Evolutionary conservation across 2,329 filamentous ascomycete genomes (phyloP), one percentile per base, ranked within the genome.

Genomic region (Aspergillus cejpii): DNA sequence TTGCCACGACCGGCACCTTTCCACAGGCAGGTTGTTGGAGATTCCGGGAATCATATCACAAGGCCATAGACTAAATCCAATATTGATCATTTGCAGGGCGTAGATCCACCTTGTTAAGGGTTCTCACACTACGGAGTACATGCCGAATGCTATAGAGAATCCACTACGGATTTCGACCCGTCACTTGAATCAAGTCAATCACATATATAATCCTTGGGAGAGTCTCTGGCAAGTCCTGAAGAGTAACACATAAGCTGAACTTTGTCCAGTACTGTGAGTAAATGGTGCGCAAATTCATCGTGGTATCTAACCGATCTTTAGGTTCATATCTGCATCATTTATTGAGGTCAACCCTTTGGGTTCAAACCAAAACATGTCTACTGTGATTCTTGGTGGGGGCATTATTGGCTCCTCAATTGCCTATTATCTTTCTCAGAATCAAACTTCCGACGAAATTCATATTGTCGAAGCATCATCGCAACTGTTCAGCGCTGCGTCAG

Each of bases 401-500:
- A 84, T 87, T 55, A 84, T 87, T 41, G 83, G 84, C 47, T 69
- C 79, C 26, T 80, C 81, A 1, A 84, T 80, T 8, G 83, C 83
- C n/a, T 87, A 83, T 65, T 87, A 85, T 61, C 76, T 90, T 24
- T 78, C 80, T 5, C 52, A 61, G 37, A 66, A 71, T 3, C 46
- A 53, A 21, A 39, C 53, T 23, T 37, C 52, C 23, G 45, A 54
- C 5, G 67, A 70, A 24, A 79, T 83, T 41, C 76, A 80, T 50
- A 65, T 84, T 17, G 50, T 84, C 29, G 80, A 83, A 55, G 69
- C 76, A 5, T 75, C 76, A 3, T 62, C 72, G 0, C 62, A 79
- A 50, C 74, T 90, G 24, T 87, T 90, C 64, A 75, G 79, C 8
- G 86, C 82, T 23, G 85, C 86, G 0, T 89, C 84, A 2, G 85